Conservation (phyloP, 352 stramenopile genomes). For the Phytophthora sansomeana region DNA sequence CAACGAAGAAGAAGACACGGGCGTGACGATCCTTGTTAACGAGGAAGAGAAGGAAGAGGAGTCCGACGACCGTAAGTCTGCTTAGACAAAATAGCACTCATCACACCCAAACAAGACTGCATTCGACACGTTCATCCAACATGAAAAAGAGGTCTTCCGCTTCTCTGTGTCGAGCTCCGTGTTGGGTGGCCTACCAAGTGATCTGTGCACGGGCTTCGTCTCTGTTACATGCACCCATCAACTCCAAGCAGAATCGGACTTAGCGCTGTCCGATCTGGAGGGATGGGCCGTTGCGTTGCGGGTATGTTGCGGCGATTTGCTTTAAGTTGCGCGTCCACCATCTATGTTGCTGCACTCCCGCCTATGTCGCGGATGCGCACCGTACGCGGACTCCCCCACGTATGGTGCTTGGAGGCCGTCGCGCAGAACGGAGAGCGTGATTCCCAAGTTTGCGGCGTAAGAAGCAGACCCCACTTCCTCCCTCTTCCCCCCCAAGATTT, state of each 20-base stretch:
- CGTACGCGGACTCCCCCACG: not conserved
- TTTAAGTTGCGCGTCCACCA: slow-evolving; percentile 9
- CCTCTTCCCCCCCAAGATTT: slow-evolving; percentile 18
- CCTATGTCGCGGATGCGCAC: not conserved
- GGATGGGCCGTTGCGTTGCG: slow-evolving; percentile 22
- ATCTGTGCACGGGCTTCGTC: slow-evolving; percentile 14
- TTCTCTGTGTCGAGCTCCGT: slow-evolving; percentile 14
- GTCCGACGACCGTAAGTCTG: slow-evolving; percentile 1
- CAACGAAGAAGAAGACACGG: slow-evolving; percentile 22
- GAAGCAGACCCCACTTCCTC: slow-evolving; percentile 29
- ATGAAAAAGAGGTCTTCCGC: slow-evolving; percentile 11
- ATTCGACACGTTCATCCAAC: slow-evolving; percentile 9
- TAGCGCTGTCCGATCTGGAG: slow-evolving; percentile 7
- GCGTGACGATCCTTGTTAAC: slow-evolving; percentile 17
- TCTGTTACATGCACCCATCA: slow-evolving; percentile 6
- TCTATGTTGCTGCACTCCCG: slow-evolving; percentile 2
- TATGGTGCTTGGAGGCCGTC: slow-evolving; percentile 31
- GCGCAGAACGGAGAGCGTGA: slow-evolving; percentile 20
- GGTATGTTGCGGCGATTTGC: not conserved
- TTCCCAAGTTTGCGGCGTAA: slow-evolving; percentile 42
- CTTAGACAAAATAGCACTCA: slow-evolving; percentile 16
- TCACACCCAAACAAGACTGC: too few species aligned
- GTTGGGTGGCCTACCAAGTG: not conserved
- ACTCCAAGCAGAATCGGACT: slow-evolving; percentile 17
- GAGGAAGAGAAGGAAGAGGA: slow-evolving; percentile 22